Evolutionary conservation across 164 flowering plant genomes (phyloP), one percentile per base, ranked within the genome.

Genomic region (Magnolia changhungtana): DNA sequence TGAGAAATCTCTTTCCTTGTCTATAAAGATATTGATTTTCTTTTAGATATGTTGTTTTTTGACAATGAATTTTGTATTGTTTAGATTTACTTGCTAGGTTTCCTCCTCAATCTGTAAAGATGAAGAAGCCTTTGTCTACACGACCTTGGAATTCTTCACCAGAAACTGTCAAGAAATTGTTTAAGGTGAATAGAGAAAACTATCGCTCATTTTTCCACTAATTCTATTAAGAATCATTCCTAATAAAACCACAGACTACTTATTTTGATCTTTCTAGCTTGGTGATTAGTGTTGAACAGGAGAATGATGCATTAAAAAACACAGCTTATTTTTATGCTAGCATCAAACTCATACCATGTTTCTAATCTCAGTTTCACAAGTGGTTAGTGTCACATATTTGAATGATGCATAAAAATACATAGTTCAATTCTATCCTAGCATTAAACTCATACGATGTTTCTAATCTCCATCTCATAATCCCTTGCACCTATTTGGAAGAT

Each of bases 71-170:
- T 11, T 75, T 81, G 52, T 83, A 19, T 31, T 77, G 63, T 75
- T 73, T 86, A 96, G 98, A 91, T 79, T 84, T 90, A 84, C 83
- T 96, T 81, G 85, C 94, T 21, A 90, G 88, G 80, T 96, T 96
- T 81, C 99, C 99, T 76, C 98, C 99, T 69, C 78, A 67, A 77
- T 80, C 92, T 80, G 92, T 96, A 27, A 85, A 83, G 87, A 96
- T 90, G 99, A 94, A 85, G 87, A 90, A 81, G 76, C 98, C 98
- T 20, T 83, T 96, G 58, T 71, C 78, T 23, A 74, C 71, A 58
- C 92, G 90, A 75, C 98, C 98, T 59, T 96, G 98, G 99, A 87
- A 81, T 80, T 91, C 95, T 72, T 96, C 92, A 49, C 82, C 83
- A 70, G 90, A 88, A 78, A 83, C 88, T 66, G 92, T 90, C 70